Evolutionary conservation across 352 stramenopile species (phyloP), one percentile per base, ranked within the genome.

Genomic region (Pythium phragmitis): DNA sequence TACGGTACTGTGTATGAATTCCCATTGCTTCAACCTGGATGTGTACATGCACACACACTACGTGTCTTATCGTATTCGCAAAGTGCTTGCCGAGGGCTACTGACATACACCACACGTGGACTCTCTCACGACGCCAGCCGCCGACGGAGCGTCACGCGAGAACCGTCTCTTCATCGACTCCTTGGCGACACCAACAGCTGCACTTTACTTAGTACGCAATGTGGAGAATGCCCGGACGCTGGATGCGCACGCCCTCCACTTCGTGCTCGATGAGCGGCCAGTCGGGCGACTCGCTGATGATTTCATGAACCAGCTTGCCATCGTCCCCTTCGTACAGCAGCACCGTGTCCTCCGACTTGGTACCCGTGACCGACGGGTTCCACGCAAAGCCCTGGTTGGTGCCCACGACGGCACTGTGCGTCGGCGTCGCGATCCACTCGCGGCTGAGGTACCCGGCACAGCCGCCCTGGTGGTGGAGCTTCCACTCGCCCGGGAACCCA

Each of bases 331-430:
- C 55, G 30, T 72, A 65, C 30, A 87, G 68, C 14, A 91, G 69
- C 23, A 89, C 65, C 8, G 82, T 91, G 63, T 91, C 82, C 47
- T 91, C 80, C 9, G 80, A 88, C 54, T 91, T 91, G 23, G 80
- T 91, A 6, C 82, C 80, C 21, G 82, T 79, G 21, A 91, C 66
- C 17, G 82, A 88, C 33, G 82, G 80, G 68, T 89, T 91, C 82
- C 82, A 91, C 17, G 78, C 78, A 64, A 77, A 91, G 41, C 76
- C 82, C 33, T 88, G 75, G 63, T 87, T 78, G 26, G 72, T 59
- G 2, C 63, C 68, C 1, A 80, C 79, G 8, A 81, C 66, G 6
- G 69, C 58, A 23, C 73, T 70, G 33, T 39, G 58, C 9, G 58
- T 55, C 13, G 80, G 77, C 45, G 77, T 88, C 16, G 80, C 82